Conservation (phyloP, 176 grass and related monocot genomes). For the Carex littledalei region DNA sequence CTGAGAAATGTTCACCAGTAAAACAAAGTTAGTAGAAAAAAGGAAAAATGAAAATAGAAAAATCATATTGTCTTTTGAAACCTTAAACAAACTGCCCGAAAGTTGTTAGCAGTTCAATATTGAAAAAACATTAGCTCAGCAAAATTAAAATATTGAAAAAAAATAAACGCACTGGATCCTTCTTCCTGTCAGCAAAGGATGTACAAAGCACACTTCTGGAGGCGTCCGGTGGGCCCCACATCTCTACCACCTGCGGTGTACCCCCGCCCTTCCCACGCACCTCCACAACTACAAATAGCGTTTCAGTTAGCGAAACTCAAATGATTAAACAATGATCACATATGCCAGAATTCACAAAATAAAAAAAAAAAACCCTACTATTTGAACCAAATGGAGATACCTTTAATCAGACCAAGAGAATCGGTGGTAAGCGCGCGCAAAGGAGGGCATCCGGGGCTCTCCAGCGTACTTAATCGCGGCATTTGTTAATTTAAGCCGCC, state of each 20-base stretch:
- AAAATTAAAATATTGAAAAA: background rate
- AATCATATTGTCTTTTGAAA: background rate
- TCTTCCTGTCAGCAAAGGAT: conserved; percentile 47
- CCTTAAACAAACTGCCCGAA: background rate
- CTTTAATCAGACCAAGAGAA: conserved; percentile 86
- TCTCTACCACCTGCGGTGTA: conserved; percentile 67
- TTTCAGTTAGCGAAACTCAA: background rate
- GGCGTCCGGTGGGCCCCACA: conserved; percentile 75
- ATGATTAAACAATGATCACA: background rate
- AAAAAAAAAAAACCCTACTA: background rate
- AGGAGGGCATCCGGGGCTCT: conserved; percentile 78
- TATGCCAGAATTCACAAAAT: background rate
- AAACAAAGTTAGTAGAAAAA: background rate
- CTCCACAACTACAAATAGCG: conserved; percentile 48
- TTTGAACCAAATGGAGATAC: conserved; percentile 15
- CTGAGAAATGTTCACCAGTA: conserved; percentile 33
- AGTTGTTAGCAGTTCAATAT: background rate
- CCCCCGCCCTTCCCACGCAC: conserved; percentile 42
- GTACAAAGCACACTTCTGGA: conserved; percentile 45
- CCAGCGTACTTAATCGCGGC: conserved; percentile 57
- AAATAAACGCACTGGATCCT: conserved; percentile 47
- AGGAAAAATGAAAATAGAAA: background rate
- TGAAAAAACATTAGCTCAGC: background rate
- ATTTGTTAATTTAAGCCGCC: conserved; percentile 23
- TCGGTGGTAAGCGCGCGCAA: conserved; percentile 64